Evolutionary conservation across 176 grass and related monocot genomes (phyloP), one percentile per base, ranked within the genome.

Genomic region (Carex cristatella): DNA sequence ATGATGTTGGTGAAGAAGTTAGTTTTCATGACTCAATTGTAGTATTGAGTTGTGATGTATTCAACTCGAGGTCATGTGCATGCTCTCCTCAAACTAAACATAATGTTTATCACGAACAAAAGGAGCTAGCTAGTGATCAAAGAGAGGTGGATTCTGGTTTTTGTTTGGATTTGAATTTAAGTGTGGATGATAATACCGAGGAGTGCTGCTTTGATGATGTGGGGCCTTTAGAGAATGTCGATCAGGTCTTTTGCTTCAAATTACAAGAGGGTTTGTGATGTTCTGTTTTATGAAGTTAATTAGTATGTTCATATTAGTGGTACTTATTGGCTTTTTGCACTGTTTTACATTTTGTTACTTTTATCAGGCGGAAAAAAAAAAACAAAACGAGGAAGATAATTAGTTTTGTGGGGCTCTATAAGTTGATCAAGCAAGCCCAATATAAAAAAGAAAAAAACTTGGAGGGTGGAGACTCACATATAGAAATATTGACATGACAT

Each of bases 121-220:
- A 64, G 1, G 73, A 84, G 70, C 81, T 74, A 33, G 82, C 83
- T 62, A 31, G 0, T 4, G 61, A 40, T 40, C 38, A 68, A 75
- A 90, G 38, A 91, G 86, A 69, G 82, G 31, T 15, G 5, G 79
- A 38, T 31, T 54, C 86, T 11, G 42, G 67, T 86, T 87, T 91
- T 7, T 82, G 84, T 58, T 88, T 94, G 65, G 96, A 98, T 94
- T 86, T 98, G 90, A 95, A 98, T 72, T 87, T 85, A 40, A 88
- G 84, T 33, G 83, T 56, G 4, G 64, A 67, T 16, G 82, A 88
- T 79, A 59, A 83, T 51, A 23, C 9, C 1, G 10, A 42, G 5
- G 82, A 77, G 13, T 49, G 60, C 80, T 84, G 27, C 1, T 58
- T 68, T 73, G 77, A 92, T 79, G 76, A 84, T 74, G 81, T 58